Conservation (phyloP, 139 green algal species). For the Coelastrella sp. region DNA sequence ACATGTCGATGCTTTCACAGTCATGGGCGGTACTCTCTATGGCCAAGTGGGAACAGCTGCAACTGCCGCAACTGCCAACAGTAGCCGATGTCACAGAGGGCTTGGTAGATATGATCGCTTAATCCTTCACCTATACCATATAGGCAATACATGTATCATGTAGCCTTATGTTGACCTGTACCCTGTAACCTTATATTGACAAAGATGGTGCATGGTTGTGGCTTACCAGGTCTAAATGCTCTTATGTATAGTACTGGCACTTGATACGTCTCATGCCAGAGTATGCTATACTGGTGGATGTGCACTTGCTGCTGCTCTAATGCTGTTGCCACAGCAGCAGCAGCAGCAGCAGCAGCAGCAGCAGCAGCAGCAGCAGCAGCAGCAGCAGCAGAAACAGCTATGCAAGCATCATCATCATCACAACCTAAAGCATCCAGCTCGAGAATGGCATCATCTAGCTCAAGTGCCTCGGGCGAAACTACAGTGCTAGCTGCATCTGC, state of each 20-base stretch:
- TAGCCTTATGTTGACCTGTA: neutral
- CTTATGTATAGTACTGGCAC: conserved; percentile 12
- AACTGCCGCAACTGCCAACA: no score
- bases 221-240: neutral
- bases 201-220: no score
- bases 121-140: no score
- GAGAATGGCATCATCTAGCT: neutral
- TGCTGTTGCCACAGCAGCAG: neutral
- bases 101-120: no score
- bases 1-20: no score
- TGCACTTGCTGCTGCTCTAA: neutral
- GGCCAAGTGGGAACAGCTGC: no score
- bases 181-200: neutral
- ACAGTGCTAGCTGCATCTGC: no score
- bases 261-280: conserved; percentile 5
- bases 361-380: neutral
- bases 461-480: no score
- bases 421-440: neutral
- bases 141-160: neutral
- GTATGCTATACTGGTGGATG: conserved; percentile 9
- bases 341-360: neutral
- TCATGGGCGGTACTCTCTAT: no score
- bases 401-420: neutral
- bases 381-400: neutral
- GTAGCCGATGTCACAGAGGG: no score